Conservation (phyloP, 179 eudicot species). For the Nepenthes alata region DNA sequence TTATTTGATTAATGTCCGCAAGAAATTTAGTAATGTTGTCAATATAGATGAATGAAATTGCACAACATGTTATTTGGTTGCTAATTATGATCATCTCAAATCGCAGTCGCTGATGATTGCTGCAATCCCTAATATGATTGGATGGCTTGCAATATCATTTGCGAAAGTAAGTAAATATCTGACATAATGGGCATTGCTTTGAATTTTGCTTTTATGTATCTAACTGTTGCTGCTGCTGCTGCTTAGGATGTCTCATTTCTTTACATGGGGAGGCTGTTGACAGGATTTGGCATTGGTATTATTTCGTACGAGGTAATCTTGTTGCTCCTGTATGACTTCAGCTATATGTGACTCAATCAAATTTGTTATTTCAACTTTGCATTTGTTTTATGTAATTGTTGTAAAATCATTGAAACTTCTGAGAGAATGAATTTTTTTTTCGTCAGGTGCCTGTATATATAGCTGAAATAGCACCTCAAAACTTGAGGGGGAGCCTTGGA, state of each 20-base stretch:
- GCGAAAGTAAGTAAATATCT: constrained; percentile 50
- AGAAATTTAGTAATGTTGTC: background rate
- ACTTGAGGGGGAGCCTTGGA: constrained; percentile 87
- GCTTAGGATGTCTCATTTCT: constrained; percentile 73
- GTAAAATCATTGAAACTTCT: too few species aligned
- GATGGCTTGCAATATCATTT: constrained; percentile 87
- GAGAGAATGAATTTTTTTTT: background rate
- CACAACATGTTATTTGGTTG: background rate
- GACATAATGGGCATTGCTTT: background rate
- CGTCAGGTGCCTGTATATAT: constrained; percentile 91
- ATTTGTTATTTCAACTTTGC: background rate
- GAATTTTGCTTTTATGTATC: constrained; percentile 1
- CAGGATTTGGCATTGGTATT: constrained; percentile 95
- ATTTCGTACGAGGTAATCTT: constrained; percentile 67
- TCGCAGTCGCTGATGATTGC: constrained; percentile 96
- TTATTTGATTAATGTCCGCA: background rate
- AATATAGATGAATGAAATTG: background rate
- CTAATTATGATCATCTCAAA: constrained; percentile 1
- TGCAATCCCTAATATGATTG: constrained; percentile 92
- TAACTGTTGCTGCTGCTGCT: too few species aligned
- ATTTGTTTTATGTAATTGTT: background rate
- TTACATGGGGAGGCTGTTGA: constrained; percentile 90
- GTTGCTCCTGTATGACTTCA: background rate
- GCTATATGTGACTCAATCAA: background rate
- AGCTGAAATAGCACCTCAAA: constrained; percentile 93